Base-by-base conservation (phyloP, 192 early-diverging fungal species). In the Thamnidium elegans region DNA sequence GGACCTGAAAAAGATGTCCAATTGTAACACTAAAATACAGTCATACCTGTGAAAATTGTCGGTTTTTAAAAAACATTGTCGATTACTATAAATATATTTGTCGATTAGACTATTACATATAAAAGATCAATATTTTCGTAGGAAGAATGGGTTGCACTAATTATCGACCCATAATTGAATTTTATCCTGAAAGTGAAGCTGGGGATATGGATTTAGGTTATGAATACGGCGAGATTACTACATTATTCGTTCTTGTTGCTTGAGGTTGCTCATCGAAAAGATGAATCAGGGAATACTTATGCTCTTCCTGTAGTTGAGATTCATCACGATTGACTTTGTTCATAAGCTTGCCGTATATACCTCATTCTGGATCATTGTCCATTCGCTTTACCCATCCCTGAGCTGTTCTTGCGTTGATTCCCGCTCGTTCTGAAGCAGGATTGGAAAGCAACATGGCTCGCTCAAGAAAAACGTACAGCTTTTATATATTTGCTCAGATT, bases 401-500 rank as follows among this genome's bases (percentile, higher is more conserved):
- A 36, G 34, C 34, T 36, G 34, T 36, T 36, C 34, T 36, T 36
- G 34, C 34, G 34, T 36, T 36, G 34, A 36, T 36, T 36, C 34
- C 34, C 34, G 34, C 34, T 36, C 34, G 3, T 36, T 36, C 34
- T 36, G 34, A 36, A 36, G 34, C 34, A 36, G 34, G 34, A 36
- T 50, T 50, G 48, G 48, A 50, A 50, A 50, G 48, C 17, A 50
- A 50, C 48, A 50, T 50, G 50, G 50, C 50, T 50, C 50, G 50
- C 50, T 50, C 50, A 50, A 50, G 50, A 50, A 50, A 50, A 50
- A 50, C 50, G 50, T 50, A 50, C 50, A 50, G 50, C n/a, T 50
- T 50, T 50, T 50, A 50, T 50, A 50, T 50, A 50, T 50, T 50
- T 50, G 50, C 50, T 50, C 50, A 50, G 50, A 50, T 50, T 50